These are phyloP conservation scores for Penicillium herquei DNA, from an alignment of 495 filamentous ascomycete genomes.

Conservation along the genomic window DNA sequence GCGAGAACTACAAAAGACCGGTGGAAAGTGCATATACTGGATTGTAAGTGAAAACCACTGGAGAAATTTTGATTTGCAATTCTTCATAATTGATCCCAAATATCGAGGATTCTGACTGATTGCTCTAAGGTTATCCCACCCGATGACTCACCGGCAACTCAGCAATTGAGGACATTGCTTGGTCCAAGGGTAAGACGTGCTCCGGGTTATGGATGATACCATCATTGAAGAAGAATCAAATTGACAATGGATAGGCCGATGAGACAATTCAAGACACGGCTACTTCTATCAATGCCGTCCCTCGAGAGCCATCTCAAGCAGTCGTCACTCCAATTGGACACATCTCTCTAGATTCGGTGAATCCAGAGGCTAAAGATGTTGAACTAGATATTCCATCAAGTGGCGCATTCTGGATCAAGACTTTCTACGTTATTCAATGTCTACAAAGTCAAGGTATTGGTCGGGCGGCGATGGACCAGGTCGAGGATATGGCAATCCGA, in stretches of 20 bases:
- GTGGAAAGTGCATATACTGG: slow-evolving; percentile 29
- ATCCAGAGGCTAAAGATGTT: slow-evolving; percentile 13
- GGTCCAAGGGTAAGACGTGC: neutral
- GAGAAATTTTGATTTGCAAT: neutral
- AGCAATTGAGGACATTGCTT: neutral
- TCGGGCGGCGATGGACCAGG: slow-evolving; percentile 27
- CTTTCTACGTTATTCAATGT: slow-evolving; percentile 21
- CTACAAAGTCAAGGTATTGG: slow-evolving; percentile 28
- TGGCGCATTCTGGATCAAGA: slow-evolving; percentile 28
- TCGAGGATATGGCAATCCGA: slow-evolving; percentile 24
- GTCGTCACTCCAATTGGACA: slow-evolving; percentile 29
- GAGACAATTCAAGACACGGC: slow-evolving; percentile 23
- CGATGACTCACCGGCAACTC: slow-evolving; percentile 8
- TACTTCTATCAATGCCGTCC: slow-evolving; percentile 14
- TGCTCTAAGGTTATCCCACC: slow-evolving; percentile 7
- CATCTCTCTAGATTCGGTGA: slow-evolving; percentile 27
- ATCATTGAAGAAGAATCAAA: neutral
- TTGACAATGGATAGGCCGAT: slow-evolving; percentile 7
- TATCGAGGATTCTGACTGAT: too few species aligned
- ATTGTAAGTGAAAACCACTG: slow-evolving; percentile 20
- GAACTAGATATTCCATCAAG: slow-evolving; percentile 16
- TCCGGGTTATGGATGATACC: neutral
- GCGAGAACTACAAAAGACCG: slow-evolving; percentile 15
- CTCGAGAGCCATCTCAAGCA: slow-evolving; percentile 13
- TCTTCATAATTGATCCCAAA: too few species aligned